Evolutionary conservation across 208 protist genomes (phyloP), one percentile per base, ranked within the genome.

Genomic region (Leishmania gerbilli): DNA sequence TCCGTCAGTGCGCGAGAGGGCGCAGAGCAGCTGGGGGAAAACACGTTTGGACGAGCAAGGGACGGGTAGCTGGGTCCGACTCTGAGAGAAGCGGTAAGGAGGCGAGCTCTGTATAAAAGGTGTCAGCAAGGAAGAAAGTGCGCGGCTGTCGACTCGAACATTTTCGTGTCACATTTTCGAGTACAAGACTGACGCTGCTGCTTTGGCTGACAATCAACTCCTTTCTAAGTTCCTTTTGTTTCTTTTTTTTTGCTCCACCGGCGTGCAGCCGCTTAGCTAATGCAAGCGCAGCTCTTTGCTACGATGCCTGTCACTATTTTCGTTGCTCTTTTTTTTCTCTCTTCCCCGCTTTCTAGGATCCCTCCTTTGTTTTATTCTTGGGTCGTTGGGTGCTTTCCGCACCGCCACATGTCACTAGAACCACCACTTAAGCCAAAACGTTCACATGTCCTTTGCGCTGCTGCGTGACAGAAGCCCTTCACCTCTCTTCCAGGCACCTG

Each of bases 261-360:
- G 19, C 21, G 34, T 71, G 65, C 71, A 19, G n/a, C 17, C 42
- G 34, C 49, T 71, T 74, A 21, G 51, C 65, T 65, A 37, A 77
- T 37, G 71, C n/a, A 55, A 76, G 24, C 15, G 71, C 27, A 76
- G 71, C 45, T 76, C 45, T 58, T 31, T 76, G n/a, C 51, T 58
- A 42, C 27, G 45, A 76, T 58, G 6, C 45, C 8, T 76, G 11
- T 21, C 45, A 3, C 2, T 27, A 9, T 76, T 17, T 58, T 40
- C 21, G 8, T 8, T 40, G 1, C 37, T 40, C 37, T 40, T 40
- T 40, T 76, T 13, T 45, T 0, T 45, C 27, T 45, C n/a, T 45
- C 1, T 37, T 11, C 62, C 1, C 65, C 17, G 34, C 65, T 45
- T 5, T 71, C 3, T 4, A 21, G 37, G 9, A 71, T 47, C 37